These are phyloP conservation scores for Leccinum broughii DNA, from an alignment of 768 basidiomycete genomes.

Conservation along the genomic window DNA sequence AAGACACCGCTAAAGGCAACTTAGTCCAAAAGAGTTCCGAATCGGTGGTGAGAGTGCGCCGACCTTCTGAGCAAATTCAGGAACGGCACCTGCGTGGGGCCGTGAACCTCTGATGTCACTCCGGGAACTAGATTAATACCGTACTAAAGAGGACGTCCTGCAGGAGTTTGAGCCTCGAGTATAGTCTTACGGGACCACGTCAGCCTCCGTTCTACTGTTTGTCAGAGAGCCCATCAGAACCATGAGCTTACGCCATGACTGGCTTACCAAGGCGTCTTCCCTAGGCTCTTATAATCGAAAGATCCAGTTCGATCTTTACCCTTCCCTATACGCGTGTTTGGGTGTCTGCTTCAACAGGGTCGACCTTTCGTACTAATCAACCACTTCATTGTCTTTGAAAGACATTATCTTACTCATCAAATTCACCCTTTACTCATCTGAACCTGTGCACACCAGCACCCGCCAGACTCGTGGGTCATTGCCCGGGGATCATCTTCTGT, in stretches of 20 bases:
- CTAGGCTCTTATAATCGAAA: neutral
- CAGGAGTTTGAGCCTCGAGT: too few species aligned
- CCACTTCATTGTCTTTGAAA: neutral
- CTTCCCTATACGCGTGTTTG: neutral
- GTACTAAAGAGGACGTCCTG: neutral
- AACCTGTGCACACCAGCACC: neutral
- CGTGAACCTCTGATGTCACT: neutral
- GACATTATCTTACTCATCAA: neutral
- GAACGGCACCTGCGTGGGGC: neutral
- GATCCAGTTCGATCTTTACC: neutral
- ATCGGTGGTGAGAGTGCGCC: neutral
- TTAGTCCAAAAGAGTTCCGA: neutral
- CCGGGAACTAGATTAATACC: neutral
- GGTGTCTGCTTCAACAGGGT: neutral
- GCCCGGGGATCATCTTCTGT: neutral
- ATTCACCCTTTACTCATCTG: neutral
- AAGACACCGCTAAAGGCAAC: neutral
- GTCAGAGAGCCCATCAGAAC: neutral
- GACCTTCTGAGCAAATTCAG: neutral
- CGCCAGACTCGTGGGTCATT: neutral
- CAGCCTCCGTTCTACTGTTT: neutral
- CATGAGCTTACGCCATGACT: neutral
- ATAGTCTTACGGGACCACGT: neutral
- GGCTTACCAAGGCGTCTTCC: neutral
- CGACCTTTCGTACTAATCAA: neutral